These are phyloP conservation scores for Petrea volubilis DNA, from an alignment of 257 asterid genomes.

Conservation along the genomic window DNA sequence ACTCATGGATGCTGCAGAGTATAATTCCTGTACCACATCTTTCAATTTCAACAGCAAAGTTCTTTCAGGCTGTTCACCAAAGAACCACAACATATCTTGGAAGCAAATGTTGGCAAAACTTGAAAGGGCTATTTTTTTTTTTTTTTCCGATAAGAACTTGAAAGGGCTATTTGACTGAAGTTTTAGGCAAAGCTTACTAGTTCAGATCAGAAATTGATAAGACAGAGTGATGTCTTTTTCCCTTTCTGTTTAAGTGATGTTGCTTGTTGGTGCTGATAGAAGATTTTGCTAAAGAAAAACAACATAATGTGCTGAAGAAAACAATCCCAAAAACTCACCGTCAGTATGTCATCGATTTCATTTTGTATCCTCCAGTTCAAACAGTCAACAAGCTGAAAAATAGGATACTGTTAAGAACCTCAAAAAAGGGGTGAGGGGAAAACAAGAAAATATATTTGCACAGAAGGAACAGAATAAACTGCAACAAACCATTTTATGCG, in stretches of 20 bases:
- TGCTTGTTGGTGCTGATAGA: not conserved
- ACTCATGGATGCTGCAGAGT: not conserved
- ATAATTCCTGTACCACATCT: not conserved
- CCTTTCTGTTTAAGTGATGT: not conserved
- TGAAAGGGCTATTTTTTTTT: not conserved
- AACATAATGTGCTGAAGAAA: not conserved
- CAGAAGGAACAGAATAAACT: not conserved
- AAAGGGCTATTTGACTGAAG: not conserved
- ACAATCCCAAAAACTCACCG: slow-evolving; percentile 49
- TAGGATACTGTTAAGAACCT: slow-evolving; percentile 21
- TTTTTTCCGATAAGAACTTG: not conserved
- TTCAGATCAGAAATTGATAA: not conserved
- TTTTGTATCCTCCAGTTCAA: slow-evolving; percentile 85
- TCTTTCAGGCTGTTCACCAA: not conserved
- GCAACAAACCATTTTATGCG: slow-evolving; percentile 73
- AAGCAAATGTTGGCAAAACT: not conserved
- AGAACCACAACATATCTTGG: not conserved
- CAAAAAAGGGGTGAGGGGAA: too few relatives aligned
- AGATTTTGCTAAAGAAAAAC: not conserved
- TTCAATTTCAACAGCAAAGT: not conserved
- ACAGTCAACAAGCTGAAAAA: slow-evolving; percentile 74
- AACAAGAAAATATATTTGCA: not conserved
- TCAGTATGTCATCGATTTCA: slow-evolving; percentile 71
- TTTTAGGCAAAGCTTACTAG: not conserved
- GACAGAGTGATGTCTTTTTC: not conserved